These are phyloP conservation scores for Vachellia collinsii DNA, from an alignment of 306 rosid species.

Conservation along the genomic window DNA sequence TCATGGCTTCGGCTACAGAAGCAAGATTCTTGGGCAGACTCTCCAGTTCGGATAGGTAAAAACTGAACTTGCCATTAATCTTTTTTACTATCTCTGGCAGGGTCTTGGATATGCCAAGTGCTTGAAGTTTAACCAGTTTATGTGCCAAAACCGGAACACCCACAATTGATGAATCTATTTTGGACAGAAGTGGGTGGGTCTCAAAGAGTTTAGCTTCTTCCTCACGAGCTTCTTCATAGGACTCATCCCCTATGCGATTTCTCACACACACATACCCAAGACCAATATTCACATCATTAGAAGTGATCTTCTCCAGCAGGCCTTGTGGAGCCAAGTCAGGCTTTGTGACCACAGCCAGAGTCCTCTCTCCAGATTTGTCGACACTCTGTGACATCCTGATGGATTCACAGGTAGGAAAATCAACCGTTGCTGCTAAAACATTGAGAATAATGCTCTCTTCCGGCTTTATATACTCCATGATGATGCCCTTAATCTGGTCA, in stretches of 20 bases:
- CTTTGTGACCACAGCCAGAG: slow-evolving; percentile 51
- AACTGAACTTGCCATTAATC: slow-evolving; percentile 35
- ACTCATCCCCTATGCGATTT: slow-evolving; percentile 42
- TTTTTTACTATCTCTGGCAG: slow-evolving; percentile 39
- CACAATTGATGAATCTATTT: slow-evolving; percentile 44
- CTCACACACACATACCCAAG: slow-evolving; percentile 54
- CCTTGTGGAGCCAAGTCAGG: slow-evolving; percentile 49
- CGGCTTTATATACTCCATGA: slow-evolving; percentile 46
- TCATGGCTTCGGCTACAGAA: slow-evolving; percentile 36
- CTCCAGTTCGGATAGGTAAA: slow-evolving; percentile 14
- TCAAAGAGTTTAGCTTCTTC: slow-evolving; percentile 42
- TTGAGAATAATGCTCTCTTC: slow-evolving; percentile 51
- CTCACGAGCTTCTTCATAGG: slow-evolving; percentile 38
- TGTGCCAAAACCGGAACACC: slow-evolving; percentile 49
- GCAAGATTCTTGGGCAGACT: slow-evolving; percentile 35
- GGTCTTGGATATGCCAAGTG: slow-evolving; percentile 30
- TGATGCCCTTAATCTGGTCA: slow-evolving; percentile 41
- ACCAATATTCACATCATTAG: slow-evolving; percentile 51
- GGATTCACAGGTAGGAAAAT: slow-evolving; percentile 53
- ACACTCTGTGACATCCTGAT: slow-evolving; percentile 52
- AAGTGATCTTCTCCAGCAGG: slow-evolving; percentile 42
- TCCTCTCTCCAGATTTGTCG: slow-evolving; percentile 48
- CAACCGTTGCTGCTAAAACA: slow-evolving; percentile 48
- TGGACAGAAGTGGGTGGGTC: slow-evolving; percentile 37
- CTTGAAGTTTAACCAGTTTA: slow-evolving; percentile 43